These are phyloP conservation scores for Pseudogymnoascus sp. DNA, from an alignment of 2,329 filamentous ascomycete species.

Conservation along the genomic window DNA sequence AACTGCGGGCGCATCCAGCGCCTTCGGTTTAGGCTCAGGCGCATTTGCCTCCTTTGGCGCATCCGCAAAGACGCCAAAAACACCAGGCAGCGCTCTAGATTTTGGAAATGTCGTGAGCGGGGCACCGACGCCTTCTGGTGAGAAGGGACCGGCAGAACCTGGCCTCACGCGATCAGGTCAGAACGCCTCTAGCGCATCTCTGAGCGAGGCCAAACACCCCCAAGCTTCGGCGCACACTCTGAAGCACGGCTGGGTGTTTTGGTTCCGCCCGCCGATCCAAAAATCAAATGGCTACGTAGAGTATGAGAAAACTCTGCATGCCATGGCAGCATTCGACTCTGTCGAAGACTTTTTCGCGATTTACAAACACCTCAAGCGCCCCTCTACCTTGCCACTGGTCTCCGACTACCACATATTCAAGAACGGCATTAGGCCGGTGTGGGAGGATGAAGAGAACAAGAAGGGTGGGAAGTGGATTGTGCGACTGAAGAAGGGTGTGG, in stretches of 20 bases:
- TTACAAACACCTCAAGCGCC: constrained; percentile 82
- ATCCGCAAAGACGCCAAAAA: constrained; percentile 79
- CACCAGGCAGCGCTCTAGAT: constrained; percentile 73
- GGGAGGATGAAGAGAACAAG: constrained; percentile 97
- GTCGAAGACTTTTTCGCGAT: constrained; percentile 88
- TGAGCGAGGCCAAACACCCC: constrained; percentile 39
- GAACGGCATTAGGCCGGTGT: constrained; percentile 90
- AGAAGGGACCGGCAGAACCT: constrained; percentile 41
- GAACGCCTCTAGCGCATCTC: constrained; percentile 39
- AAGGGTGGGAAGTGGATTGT: constrained; percentile 97
- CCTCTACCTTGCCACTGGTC: constrained; percentile 79
- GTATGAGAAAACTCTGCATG: constrained; percentile 92
- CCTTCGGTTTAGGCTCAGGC: constrained; percentile 88
- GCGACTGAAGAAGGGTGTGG: constrained; percentile 91
- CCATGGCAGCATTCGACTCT: constrained; percentile 72
- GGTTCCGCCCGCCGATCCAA: constrained; percentile 92
- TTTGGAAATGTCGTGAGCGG: constrained; percentile 50
- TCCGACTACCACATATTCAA: constrained; percentile 99
- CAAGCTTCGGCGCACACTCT: constrained; percentile 51
- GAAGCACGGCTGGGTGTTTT: constrained; percentile 88
- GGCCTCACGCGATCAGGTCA: constrained; percentile 11
- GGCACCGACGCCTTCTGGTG: constrained; percentile 48
- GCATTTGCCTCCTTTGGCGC: constrained; percentile 92
- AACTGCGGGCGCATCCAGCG: constrained; percentile 69
- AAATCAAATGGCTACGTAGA: constrained; percentile 83